Base-by-base conservation (phyloP, 176 grass and related monocot genomes). In the Elaeis guineensis region DNA sequence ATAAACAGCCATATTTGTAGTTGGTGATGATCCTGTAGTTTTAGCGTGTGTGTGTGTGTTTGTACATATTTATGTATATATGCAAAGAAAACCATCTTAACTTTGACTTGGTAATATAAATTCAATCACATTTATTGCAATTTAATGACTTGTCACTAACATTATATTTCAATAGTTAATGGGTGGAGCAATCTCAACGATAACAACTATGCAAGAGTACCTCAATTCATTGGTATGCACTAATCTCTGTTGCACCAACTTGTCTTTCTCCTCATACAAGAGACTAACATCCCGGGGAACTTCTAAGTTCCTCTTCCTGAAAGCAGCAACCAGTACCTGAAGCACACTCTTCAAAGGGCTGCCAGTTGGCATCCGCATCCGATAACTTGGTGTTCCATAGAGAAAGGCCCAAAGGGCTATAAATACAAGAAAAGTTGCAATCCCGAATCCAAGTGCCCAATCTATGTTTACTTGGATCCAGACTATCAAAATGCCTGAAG, bases 381-480 rank as follows among this genome's bases (percentile, higher is more conserved):
- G 78, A 60, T 97, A 97, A 14, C 52, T 25, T 21, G 87, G 84
- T 62, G 84, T 97, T 67, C 92, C 92, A 29, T 73, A 16, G 5
- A 82, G 75, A 72, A 91, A 85, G 51, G 64, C 75, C 49, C 66
- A 24, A 57, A 78, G 54, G 25, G 87, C 92, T 7, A 88, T 18
- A 69, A 82, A 17, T 50, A 97, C 62, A 70, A 84, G 83, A 64
- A 78, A 25, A 9, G 24, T 80, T 51, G 92, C 74, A 25, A 97
- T 90, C 55, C 78, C 87, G 49, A 97, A 97, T 65, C 87, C 92
- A 68, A 97, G 59, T 51, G 72, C 69, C 84, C 92, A 97, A 55
- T 77, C 69, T 55, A 97, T 69, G 66, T 91, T 88, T 77, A 88
- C 75, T 52, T 97, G 87, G 66, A 91, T 67, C 92, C 92, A 91